These are phyloP conservation scores for Asterophora parasitica DNA, from an alignment of 768 basidiomycete species.

Conservation along the genomic window DNA sequence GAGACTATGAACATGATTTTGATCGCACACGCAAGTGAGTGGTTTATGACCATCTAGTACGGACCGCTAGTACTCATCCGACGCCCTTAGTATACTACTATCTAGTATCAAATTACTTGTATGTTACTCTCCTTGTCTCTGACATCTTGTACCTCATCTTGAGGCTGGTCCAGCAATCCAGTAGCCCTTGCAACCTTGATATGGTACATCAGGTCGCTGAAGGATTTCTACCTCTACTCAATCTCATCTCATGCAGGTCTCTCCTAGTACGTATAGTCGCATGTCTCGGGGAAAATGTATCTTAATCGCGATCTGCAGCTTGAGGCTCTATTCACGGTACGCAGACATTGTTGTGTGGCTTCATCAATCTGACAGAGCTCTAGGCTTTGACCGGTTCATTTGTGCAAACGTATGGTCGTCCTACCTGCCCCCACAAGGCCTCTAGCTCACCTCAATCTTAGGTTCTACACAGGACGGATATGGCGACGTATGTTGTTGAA, in stretches of 20 bases:
- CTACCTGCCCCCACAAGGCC: background rate
- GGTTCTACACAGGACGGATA: conserved; percentile 5
- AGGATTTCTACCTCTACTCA: background rate
- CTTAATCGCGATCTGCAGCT: background rate
- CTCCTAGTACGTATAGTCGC: conserved; percentile 3
- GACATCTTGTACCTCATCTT: too few relatives aligned
- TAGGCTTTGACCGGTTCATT: conserved; percentile 5
- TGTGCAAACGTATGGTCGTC: conserved; percentile 1
- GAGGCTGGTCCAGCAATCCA: conserved; percentile 1
- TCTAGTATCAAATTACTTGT: conserved; percentile 6
- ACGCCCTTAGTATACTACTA: conserved; percentile 2
- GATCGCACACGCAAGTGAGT: conserved; percentile 6
- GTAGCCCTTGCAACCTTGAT: background rate
- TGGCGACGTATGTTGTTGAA: conserved; percentile 5
- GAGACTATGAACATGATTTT: conserved; percentile 7
- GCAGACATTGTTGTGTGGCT: background rate
- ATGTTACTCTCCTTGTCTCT: background rate
- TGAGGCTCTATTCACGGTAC: conserved; percentile 9
- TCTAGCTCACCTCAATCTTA: background rate
- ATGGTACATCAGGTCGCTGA: background rate
- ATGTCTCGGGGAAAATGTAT: background rate
- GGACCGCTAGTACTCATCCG: background rate
- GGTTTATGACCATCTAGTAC: background rate
- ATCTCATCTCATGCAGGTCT: background rate
- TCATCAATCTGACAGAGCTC: too few relatives aligned